Evolutionary conservation across 2,329 filamentous ascomycete genomes (phyloP).

Genomic region (Colletotrichum gloeosporioides): DNA sequence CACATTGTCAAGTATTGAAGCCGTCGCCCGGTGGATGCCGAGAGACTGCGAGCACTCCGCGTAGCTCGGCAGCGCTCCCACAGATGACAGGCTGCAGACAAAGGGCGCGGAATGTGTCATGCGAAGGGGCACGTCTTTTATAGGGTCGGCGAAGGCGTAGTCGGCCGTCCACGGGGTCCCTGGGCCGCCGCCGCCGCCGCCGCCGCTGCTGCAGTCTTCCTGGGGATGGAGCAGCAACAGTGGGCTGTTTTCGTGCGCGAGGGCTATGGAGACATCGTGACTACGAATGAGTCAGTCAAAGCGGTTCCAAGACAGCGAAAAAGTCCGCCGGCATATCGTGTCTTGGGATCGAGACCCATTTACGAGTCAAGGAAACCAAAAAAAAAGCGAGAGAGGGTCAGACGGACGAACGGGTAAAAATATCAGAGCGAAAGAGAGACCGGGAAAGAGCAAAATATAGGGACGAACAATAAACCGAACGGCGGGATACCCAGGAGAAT

Average conservation of each 20-base stretch:
- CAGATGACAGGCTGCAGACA: constrained; percentile 29
- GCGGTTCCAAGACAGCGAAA: neutral
- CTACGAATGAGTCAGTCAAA: constrained; percentile 31
- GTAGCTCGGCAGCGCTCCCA: constrained; percentile 48
- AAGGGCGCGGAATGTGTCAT: constrained; percentile 51
- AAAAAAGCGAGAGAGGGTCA: constrained; percentile 3
- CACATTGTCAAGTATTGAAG: constrained; percentile 57
- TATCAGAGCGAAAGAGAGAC: constrained; percentile 16
- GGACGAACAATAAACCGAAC: constrained; percentile 44
- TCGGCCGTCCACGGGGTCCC: constrained; percentile 24
- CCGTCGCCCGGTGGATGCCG: constrained; percentile 50
- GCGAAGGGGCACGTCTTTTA: constrained; percentile 42
- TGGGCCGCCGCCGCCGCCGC: neutral
- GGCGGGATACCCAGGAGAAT: constrained; percentile 22
- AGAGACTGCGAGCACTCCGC: constrained; percentile 43
- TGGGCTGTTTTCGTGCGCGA: constrained; percentile 51
- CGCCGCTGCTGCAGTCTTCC: neutral
- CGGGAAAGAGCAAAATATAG: constrained; percentile 22
- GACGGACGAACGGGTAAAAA: neutral
- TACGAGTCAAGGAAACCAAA: constrained; percentile 9
- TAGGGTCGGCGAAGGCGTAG: constrained; percentile 46
- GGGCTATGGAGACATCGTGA: constrained; percentile 51
- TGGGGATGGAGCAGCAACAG: constrained; percentile 35
- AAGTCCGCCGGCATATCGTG: constrained; percentile 7
- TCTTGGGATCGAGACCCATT: constrained; percentile 7